These are phyloP conservation scores for Lophium mytilinum DNA, from an alignment of 495 filamentous ascomycete species.

Conservation along the genomic window DNA sequence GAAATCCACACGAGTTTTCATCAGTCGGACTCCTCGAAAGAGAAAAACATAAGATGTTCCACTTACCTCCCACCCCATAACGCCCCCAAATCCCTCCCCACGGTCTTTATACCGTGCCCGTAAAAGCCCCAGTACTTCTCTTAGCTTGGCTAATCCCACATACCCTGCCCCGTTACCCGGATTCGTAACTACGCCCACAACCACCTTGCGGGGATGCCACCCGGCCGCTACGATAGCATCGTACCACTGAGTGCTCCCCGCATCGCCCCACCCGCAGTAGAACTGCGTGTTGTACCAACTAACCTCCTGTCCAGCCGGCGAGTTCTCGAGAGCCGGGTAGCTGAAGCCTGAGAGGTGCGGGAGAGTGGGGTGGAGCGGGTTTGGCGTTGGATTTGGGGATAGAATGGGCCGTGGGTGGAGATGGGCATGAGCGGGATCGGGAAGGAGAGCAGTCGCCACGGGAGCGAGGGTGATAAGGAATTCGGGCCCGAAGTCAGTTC, in stretches of 20 bases:
- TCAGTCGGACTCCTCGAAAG: too few relatives aligned
- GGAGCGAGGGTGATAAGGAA: constrained; percentile 41
- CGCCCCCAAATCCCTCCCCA: constrained; percentile 37
- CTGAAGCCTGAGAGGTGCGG: constrained; percentile 37
- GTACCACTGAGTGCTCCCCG: constrained; percentile 29
- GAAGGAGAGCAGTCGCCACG: constrained; percentile 36
- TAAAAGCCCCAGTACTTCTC: constrained; percentile 7
- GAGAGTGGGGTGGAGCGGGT: constrained; percentile 19
- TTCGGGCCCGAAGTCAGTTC: constrained; percentile 36
- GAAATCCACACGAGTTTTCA: too few relatives aligned
- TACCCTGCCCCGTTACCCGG: constrained; percentile 33
- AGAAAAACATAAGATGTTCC: too few relatives aligned
- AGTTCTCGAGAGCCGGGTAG: constrained; percentile 34
- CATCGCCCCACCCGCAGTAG: constrained; percentile 40
- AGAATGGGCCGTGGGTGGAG: constrained; percentile 6
- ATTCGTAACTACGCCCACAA: constrained; percentile 37
- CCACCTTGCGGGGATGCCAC: constrained; percentile 34
- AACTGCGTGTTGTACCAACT: constrained; percentile 41
- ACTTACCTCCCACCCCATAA: constrained; percentile 39
- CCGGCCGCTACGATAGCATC: constrained; percentile 33
- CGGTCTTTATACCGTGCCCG: constrained; percentile 24
- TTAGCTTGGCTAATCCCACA: constrained; percentile 20
- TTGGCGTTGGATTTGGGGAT: constrained; percentile 8
- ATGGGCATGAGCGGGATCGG: constrained; percentile 12
- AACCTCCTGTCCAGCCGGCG: constrained; percentile 27